These are phyloP conservation scores for Dictyostelium purpureum DNA, from an alignment of 78 protist species.

Conservation along the genomic window DNA sequence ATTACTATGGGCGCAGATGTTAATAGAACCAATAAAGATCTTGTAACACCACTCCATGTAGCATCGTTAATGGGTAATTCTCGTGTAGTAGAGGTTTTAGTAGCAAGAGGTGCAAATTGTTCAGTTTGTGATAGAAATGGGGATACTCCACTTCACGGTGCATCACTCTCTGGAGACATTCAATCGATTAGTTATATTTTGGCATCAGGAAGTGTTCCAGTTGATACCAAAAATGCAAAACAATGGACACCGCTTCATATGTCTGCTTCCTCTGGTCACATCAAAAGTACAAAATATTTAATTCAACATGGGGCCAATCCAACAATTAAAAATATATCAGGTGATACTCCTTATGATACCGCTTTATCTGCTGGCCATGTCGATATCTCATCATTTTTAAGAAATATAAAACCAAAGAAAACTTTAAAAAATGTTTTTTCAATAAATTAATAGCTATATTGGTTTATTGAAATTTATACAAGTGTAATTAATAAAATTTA, in stretches of 20 bases:
- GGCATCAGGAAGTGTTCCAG: background rate
- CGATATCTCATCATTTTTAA: conserved; percentile 41
- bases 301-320: conserved; percentile 73
- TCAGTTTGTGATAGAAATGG: conserved; percentile 57
- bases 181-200: conserved; percentile 8
- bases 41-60: conserved; percentile 67
- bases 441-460: too few species aligned
- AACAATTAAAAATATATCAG: conserved; percentile 52
- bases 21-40: conserved; percentile 67
- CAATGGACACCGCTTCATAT: conserved; percentile 80
- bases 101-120: conserved; percentile 44
- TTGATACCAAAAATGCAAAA: conserved; percentile 58
- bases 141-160: conserved; percentile 70
- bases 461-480: too few species aligned
- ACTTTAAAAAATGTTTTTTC: conserved; percentile 6
- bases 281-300: conserved; percentile 32
- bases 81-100: conserved; percentile 51
- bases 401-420: conserved; percentile 67
- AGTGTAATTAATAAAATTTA: too few species aligned
- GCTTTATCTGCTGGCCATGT: conserved; percentile 56
- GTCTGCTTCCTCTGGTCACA: conserved; percentile 59
- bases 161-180: conserved; percentile 45
- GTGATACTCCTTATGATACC: conserved; percentile 58
- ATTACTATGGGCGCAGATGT: conserved; percentile 76
- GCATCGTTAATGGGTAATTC: conserved; percentile 60